phyloP scores from a whole-genome alignment of 2,329 filamentous ascomycete genomes.

The Clonostachys solani region DNA sequence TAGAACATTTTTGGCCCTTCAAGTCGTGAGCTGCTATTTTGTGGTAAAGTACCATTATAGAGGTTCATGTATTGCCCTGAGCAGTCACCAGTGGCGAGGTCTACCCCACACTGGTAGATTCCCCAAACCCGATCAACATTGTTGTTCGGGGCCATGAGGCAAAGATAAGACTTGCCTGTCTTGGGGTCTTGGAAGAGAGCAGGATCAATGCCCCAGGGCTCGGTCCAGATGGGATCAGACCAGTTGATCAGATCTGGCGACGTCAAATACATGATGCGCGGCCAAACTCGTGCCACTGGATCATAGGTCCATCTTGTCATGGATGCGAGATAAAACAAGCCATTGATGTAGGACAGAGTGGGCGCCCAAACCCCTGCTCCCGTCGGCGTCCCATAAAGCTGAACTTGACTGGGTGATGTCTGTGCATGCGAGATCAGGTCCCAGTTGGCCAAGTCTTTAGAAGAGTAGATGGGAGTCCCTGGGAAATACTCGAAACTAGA shows the following conservation, averaged over 20 bases:
- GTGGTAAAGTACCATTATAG: constrained; percentile 14
- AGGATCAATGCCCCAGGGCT: constrained; percentile 11
- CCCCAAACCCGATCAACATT: constrained; percentile 14
- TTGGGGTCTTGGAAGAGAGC: constrained; percentile 8
- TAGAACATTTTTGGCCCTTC: constrained; percentile 32
- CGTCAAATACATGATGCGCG: constrained; percentile 16
- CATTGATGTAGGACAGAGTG: constrained; percentile 33
- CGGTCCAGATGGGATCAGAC: constrained; percentile 22
- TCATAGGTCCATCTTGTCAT: constrained; percentile 27
- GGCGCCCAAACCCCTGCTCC: constrained; percentile 39
- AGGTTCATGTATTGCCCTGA: constrained; percentile 9
- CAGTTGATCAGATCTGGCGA: constrained; percentile 20
- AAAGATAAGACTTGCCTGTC: constrained; percentile 9
- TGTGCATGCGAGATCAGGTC: constrained; percentile 21
- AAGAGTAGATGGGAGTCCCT: constrained; percentile 46
- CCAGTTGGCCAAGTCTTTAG: constrained; percentile 46
- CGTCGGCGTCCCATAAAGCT: constrained; percentile 14
- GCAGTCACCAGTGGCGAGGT: constrained; percentile 9
- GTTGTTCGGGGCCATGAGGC: constrained; percentile 13
- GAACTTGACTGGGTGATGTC: constrained; percentile 32
- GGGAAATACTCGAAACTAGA: constrained; percentile 49
- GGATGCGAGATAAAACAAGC: constrained; percentile 31
- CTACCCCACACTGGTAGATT: constrained; percentile 13
- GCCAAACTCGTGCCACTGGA: constrained; percentile 28
- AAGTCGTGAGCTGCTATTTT: constrained; percentile 6